phyloP scores from a whole-genome alignment of 345 rosid genomes.

The Pugionium cornutum region DNA sequence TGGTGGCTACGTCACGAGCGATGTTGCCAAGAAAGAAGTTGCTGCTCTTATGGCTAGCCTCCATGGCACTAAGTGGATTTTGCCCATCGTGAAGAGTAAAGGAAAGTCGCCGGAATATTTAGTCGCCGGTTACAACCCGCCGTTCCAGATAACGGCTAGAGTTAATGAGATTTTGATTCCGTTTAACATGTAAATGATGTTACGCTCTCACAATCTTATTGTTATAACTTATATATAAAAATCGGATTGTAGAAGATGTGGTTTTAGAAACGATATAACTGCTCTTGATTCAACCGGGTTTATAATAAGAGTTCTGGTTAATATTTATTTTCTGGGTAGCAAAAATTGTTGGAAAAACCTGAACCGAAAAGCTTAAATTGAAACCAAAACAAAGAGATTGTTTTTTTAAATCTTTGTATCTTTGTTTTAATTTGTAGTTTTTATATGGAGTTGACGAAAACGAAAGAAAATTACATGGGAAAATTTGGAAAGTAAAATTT shows the following conservation, averaged over 20 bases:
- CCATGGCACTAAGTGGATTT: constrained; percentile 6
- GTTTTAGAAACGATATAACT: constrained; percentile 13
- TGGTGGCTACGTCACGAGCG: constrained; percentile 15
- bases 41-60: constrained; percentile 33
- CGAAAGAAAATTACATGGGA: too few relatives aligned
- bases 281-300: constrained; percentile 3
- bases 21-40: constrained; percentile 16
- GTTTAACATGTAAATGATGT: constrained; percentile 29
- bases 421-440: too few relatives aligned
- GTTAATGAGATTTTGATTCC: constrained; percentile 34
- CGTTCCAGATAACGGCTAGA: constrained; percentile 18
- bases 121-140: constrained; percentile 26
- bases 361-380: too few relatives aligned
- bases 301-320: neutral
- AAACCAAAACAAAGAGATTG: too few relatives aligned
- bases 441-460: too few relatives aligned
- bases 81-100: constrained; percentile 24
- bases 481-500: too few relatives aligned
- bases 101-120: constrained; percentile 29
- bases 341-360: neutral
- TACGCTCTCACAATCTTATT: neutral
- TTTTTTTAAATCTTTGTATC: too few relatives aligned
- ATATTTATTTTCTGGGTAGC: neutral
- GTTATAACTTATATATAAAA: neutral
- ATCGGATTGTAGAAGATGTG: constrained; percentile 14